A percentile compares a stretch with the other conserved stretches of the same genome.
These are phyloP conservation scores for Rhodotorula graminis DNA, from an alignment of 768 basidiomycete species.

Conservation along the genomic window DNA sequence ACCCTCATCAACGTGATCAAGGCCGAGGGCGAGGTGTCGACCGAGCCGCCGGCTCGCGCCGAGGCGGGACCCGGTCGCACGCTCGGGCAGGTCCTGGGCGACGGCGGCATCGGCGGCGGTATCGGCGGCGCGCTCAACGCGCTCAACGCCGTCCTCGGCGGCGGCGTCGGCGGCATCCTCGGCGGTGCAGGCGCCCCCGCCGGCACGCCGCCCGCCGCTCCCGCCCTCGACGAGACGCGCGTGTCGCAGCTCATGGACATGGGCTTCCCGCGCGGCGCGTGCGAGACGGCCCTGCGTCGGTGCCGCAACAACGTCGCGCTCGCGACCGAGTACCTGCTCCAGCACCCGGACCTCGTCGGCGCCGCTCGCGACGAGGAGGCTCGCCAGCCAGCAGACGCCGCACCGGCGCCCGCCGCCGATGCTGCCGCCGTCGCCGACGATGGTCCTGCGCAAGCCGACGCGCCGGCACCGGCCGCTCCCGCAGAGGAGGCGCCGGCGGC, in stretches of 20 bases:
- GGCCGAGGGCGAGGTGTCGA: constrained; percentile 71
- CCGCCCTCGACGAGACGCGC: constrained; percentile 62
- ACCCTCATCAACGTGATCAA: constrained; percentile 74
- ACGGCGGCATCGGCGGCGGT: neutral
- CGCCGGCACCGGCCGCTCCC: neutral
- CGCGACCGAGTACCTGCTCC: constrained; percentile 79
- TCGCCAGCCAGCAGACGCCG: constrained; percentile 9
- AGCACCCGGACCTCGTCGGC: constrained; percentile 67
- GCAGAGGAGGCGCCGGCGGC: constrained; percentile 24
- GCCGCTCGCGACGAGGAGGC: constrained; percentile 36
- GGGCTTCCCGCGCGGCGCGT: constrained; percentile 90
- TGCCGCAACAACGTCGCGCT: constrained; percentile 81
- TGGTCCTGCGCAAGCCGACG: neutral
- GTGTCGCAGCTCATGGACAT: constrained; percentile 85
- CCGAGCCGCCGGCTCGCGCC: constrained; percentile 46
- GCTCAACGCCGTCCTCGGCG: constrained; percentile 18
- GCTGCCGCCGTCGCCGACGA: neutral
- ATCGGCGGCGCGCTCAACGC: constrained; percentile 14
- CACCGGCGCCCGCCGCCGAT: neutral
- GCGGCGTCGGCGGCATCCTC: constrained; percentile 8
- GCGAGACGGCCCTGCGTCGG: constrained; percentile 73
- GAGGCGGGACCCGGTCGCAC: neutral
- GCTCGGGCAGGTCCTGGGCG: constrained; percentile 3
- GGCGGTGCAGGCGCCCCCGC: constrained; percentile 39
- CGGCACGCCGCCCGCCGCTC: constrained; percentile 48